Evolutionary conservation across 192 early-diverging fungal genomes (phyloP).

Genomic region (Umbelopsis vinacea): DNA sequence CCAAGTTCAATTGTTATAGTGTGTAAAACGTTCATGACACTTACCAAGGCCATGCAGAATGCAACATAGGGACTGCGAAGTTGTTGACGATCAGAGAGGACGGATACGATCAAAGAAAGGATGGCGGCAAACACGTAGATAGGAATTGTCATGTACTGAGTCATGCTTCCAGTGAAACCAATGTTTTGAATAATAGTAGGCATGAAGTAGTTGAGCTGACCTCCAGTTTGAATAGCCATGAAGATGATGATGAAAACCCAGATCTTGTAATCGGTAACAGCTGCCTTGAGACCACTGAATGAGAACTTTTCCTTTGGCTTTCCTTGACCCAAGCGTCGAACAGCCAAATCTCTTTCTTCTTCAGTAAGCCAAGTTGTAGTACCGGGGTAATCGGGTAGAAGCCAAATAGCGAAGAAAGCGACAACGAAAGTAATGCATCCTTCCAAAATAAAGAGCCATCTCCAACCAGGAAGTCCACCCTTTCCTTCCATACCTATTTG

Average conservation of each 20-base stretch:
- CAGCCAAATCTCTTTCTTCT: constrained; percentile 26
- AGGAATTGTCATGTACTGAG: constrained; percentile 34
- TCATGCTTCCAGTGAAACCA: constrained; percentile 26
- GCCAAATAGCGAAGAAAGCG: constrained; percentile 52
- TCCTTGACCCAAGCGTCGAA: constrained; percentile 33
- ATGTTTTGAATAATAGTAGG: constrained; percentile 26
- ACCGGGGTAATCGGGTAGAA: constrained; percentile 53
- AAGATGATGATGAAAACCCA: constrained; percentile 38
- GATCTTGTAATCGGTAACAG: constrained; percentile 27
- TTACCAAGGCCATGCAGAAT: constrained; percentile 21
- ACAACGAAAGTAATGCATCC: constrained; percentile 56
- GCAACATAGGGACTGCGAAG: constrained; percentile 17
- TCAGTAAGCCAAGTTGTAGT: constrained; percentile 37
- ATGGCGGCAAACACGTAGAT: constrained; percentile 27
- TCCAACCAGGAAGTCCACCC: constrained; percentile 60
- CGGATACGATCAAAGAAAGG: constrained; percentile 25
- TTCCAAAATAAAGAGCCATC: constrained; percentile 68
- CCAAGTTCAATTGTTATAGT: not conserved
- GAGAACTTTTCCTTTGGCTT: constrained; percentile 28
- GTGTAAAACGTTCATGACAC: not conserved
- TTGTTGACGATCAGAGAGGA: constrained; percentile 27
- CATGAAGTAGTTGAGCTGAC: constrained; percentile 32
- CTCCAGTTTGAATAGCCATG: constrained; percentile 48
- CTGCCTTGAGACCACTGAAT: constrained; percentile 19
- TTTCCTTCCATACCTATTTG: constrained; percentile 53